These are phyloP conservation scores for Salix dunnii DNA, from an alignment of 345 rosid genomes.

Conservation along the genomic window DNA sequence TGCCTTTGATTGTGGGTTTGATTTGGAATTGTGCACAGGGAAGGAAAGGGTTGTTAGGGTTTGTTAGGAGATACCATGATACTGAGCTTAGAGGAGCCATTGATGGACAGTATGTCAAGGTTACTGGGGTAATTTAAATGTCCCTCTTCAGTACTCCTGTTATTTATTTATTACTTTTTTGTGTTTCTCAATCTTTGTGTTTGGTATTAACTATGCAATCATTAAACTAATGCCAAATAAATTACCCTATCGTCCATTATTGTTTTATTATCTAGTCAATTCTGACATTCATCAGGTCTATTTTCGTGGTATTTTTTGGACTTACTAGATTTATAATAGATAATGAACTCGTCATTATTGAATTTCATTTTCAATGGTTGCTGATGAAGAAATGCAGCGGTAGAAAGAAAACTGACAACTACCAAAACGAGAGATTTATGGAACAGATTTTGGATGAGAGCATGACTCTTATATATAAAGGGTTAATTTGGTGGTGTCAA, in stretches of 20 bases:
- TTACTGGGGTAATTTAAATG: conserved; percentile 69
- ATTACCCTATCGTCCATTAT: background rate
- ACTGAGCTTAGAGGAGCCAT: conserved; percentile 88
- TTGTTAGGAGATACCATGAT: conserved; percentile 63
- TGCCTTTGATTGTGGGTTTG: conserved; percentile 46
- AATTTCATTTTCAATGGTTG: background rate
- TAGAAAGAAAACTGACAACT: background rate
- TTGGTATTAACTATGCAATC: background rate
- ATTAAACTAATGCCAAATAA: background rate
- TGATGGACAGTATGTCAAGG: conserved; percentile 90
- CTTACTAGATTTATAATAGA: background rate
- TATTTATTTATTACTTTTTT: background rate
- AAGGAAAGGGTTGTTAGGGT: conserved; percentile 64
- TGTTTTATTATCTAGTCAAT: background rate
- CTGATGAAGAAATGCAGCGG: background rate
- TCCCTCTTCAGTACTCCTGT: background rate
- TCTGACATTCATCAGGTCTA: background rate
- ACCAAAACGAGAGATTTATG: background rate
- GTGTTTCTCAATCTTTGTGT: background rate
- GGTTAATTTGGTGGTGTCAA: background rate
- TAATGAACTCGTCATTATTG: conserved; percentile 1
- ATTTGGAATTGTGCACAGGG: conserved; percentile 73
- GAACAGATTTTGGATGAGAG: background rate
- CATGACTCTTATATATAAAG: background rate
- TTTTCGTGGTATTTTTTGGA: background rate